Percentiles rank a stretch among this genome's conserved stretches.
These are phyloP conservation scores for Penstemon davidsonii DNA, from an alignment of 257 asterid genomes.

Conservation along the genomic window DNA sequence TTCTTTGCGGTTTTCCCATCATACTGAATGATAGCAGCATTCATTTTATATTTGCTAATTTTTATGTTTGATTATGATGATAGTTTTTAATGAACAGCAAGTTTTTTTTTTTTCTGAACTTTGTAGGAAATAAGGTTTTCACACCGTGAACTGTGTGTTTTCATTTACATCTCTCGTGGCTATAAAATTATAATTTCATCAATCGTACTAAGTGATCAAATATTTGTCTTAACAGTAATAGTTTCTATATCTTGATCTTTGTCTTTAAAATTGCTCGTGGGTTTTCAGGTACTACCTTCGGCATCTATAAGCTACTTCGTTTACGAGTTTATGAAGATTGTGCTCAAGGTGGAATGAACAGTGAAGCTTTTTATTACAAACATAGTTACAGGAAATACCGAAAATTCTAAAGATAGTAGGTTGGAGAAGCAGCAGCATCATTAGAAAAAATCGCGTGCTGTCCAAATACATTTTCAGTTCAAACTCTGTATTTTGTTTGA, in stretches of 20 bases:
- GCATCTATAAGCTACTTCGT: slow-evolving; percentile 91
- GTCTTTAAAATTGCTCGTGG: slow-evolving; percentile 7
- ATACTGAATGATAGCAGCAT: background rate
- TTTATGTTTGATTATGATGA: background rate
- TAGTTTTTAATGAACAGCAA: background rate
- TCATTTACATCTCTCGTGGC: background rate
- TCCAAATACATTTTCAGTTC: background rate
- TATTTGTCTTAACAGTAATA: no score
- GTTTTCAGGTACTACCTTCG: slow-evolving; percentile 86
- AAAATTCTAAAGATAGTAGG: slow-evolving; percentile 20
- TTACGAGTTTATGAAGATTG: slow-evolving; percentile 91
- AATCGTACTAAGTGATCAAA: background rate
- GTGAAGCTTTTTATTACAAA: slow-evolving; percentile 7
- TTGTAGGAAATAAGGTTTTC: background rate
- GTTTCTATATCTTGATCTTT: background rate
- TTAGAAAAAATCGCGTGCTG: background rate
- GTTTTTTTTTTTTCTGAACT: background rate
- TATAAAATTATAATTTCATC: background rate
- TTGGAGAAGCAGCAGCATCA: slow-evolving; percentile 16
- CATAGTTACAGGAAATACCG: slow-evolving; percentile 20
- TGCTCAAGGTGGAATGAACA: slow-evolving; percentile 74
- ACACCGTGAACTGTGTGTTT: background rate
- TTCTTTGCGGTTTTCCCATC: background rate
- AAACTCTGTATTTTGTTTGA: background rate
- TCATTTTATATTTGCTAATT: background rate